A percentile compares a stretch with the other conserved stretches of the same genome.
These are phyloP conservation scores for Phytopythium boreale DNA, from an alignment of 352 stramenopile species.

Conservation along the genomic window DNA sequence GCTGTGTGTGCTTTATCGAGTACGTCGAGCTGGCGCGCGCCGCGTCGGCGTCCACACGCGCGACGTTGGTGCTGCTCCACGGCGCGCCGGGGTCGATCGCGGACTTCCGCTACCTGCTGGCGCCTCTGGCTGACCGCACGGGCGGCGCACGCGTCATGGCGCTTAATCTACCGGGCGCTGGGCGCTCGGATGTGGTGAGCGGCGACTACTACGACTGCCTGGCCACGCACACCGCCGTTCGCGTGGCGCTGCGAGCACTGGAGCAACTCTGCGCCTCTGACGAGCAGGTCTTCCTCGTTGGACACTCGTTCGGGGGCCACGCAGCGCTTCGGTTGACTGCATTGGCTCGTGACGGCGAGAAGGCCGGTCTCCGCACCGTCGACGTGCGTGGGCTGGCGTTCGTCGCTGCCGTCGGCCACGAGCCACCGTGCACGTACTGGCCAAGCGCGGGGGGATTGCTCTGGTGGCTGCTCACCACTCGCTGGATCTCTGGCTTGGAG, in stretches of 20 bases:
- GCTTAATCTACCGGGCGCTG: neutral
- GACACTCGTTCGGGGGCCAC: neutral
- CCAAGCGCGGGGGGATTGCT: neutral
- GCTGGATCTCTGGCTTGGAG: neutral
- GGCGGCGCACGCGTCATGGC: neutral
- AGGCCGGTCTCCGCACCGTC: neutral
- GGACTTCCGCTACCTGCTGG: neutral
- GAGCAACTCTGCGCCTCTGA: neutral
- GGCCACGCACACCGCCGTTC: neutral
- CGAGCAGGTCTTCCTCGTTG: neutral
- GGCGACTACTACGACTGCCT: neutral
- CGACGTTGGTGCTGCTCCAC: neutral
- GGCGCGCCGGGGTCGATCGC: neutral
- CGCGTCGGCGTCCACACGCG: neutral
- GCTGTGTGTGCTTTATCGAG: neutral
- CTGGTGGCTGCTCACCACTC: slow-evolving; percentile 2
- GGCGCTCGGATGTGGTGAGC: neutral
- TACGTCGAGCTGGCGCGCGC: neutral
- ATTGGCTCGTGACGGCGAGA: neutral
- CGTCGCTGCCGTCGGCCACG: neutral
- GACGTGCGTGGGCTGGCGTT: neutral
- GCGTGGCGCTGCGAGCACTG: neutral
- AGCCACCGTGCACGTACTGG: neutral
- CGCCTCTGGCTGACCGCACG: neutral
- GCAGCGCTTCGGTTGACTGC: neutral